Base-by-base conservation (phyloP, 495 filamentous ascomycete genomes). In the Parathielavia appendiculata region DNA sequence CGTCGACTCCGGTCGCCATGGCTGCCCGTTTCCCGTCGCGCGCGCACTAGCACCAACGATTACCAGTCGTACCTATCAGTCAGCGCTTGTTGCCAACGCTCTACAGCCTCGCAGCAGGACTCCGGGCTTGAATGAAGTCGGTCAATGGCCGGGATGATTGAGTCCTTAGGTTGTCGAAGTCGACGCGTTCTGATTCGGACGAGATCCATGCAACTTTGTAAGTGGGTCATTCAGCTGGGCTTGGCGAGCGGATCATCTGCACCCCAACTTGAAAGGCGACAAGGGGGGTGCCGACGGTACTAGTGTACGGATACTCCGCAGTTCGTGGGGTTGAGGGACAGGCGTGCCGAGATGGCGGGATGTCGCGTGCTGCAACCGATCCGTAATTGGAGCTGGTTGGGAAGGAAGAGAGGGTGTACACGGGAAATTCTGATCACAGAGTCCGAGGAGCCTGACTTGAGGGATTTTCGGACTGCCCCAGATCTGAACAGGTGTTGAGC, bases 1-100 rank as follows among this genome's bases (percentile, higher is more conserved):
- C 83, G 70, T 96, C 91, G 38, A 91, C 90, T 58, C 79, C 85
- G 54, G 79, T 81, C 62, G 86, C 87, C 88, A 91, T 92, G 38
- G 51, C n/a, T 32, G 56, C n/a, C 30, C 17, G 45, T 32, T 30
- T 30, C n/a, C 26, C 26, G 26, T 30, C 2, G 26, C 26, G 26
- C 26, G 26, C 26, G 26, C 26, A 30, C 26, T 30, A n/a, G n/a
- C n/a, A n/a, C n/a, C 26, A 6, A 30, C 26, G 26, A 30, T 6
- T 2, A 6, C 6, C 3, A 3, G 6, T 30, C 6, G 26, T 30
- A 30, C 26, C 26, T 26, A 22, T n/a, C 20, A 12, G 16, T 9
- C 23, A 32, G 13, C 12, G 8, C 1, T 22, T 19, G 41, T 4
- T 10, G 41, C 6, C 19, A 10, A 20, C 7, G 41, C 10, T 22